Base-by-base conservation (phyloP, 208 protist genomes). In the Acanthamoeba sp. region DNA sequence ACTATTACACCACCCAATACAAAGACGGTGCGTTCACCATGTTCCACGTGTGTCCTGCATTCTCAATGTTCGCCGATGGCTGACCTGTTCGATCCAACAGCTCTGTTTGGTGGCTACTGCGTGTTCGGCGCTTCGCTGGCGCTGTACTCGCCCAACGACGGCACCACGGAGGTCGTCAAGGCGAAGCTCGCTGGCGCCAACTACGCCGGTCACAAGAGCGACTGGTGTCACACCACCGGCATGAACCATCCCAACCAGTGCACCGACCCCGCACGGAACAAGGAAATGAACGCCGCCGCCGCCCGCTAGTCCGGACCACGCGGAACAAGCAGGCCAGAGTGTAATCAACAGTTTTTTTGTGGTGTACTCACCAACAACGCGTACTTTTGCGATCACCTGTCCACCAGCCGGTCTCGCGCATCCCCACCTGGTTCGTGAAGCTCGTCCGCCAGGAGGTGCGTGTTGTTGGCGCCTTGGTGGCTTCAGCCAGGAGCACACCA, bases 121-220 rank as follows among this genome's bases (percentile, higher is more conserved):
- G 48, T 50, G 27, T 55, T 55, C 34, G 66, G 52, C 0, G 80
- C 87, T 20, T 85, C 64, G 22, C 36, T 93, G 45, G 80, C 93
- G 45, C 78, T 96, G 0, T 78, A 92, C 10, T 96, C 55, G 66
- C 96, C 96, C 84, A 97, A 97, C 89, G 96, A 97, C 73, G 96
- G 96, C 76, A 95, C 94, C 10, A 89, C 95, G 20, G 96, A 97
- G 82, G 20, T 85, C 24, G 18, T 88, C 0, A 84, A 95, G 32
- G 29, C 78, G 34, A 0, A 52, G 29, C 84, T 97, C 0, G 32
- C 78, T 5, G 90, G 85, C 50, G 96, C 48, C 40, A 92, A 55
- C 38, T 71, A 96, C 64, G 78, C 94, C n/a, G 85, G 91, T 34
- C 76, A 96, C 80, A 89, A 88, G 36, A 57, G 95, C 22, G 95